Conservation (phyloP, 2,329 filamentous ascomycete genomes). For the Fusarium concolor region DNA sequence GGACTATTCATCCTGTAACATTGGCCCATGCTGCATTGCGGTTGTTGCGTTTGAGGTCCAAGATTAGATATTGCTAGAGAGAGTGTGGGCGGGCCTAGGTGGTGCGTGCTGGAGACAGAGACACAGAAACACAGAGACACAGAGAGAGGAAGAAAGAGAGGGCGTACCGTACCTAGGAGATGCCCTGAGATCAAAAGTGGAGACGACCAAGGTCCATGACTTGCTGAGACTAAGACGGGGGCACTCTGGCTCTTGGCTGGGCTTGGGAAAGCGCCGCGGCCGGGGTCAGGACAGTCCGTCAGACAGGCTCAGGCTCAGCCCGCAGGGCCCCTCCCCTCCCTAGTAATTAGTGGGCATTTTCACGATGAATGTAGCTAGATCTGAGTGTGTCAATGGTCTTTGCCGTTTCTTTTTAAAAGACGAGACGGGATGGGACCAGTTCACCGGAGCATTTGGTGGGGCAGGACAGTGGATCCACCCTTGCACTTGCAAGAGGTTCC, state of each 20-base stretch:
- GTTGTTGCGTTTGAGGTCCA: conserved; percentile 20
- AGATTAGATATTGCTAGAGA: conserved; percentile 3
- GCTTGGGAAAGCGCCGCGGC: conserved; percentile 37
- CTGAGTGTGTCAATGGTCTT: conserved; percentile 11
- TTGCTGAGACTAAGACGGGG: conserved; percentile 5
- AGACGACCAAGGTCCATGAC: conserved; percentile 8
- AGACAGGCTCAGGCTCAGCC: conserved; percentile 28
- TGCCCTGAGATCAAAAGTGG: conserved; percentile 25
- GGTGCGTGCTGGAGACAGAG: background rate
- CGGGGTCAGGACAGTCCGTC: conserved; percentile 9
- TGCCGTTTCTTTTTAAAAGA: conserved; percentile 21
- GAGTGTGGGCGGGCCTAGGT: conserved; percentile 16
- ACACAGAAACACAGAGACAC: background rate
- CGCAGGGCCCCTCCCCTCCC: conserved; percentile 21
- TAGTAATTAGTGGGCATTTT: conserved; percentile 18
- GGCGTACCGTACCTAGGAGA: background rate
- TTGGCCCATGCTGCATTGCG: background rate
- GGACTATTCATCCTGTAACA: conserved; percentile 16
- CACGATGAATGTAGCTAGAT: conserved; percentile 23
- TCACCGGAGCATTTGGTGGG: conserved; percentile 13
- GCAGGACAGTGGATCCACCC: background rate
- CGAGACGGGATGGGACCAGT: conserved; percentile 26
- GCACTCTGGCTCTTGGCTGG: conserved; percentile 19
- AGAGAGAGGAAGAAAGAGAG: background rate
- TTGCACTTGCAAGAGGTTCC: background rate